These are phyloP conservation scores for Cladosporium sp. DNA, from an alignment of 2,329 filamentous ascomycete species.

Conservation along the genomic window DNA sequence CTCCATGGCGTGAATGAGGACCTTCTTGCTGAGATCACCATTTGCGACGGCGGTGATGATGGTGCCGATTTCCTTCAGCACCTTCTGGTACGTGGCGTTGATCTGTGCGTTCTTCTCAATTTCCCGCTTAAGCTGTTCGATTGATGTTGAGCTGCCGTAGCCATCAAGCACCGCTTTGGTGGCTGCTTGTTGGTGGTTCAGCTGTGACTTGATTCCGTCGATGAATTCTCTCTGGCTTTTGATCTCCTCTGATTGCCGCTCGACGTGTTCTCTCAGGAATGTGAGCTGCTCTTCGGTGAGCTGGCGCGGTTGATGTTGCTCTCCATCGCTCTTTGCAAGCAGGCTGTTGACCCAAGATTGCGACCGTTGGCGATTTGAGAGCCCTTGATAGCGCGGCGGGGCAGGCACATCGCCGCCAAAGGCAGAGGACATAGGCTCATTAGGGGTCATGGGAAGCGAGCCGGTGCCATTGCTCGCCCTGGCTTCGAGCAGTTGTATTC, in stretches of 20 bases:
- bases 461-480: slow-evolving; percentile 50
- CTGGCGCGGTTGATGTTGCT: slow-evolving; percentile 43
- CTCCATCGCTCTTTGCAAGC: slow-evolving; percentile 47
- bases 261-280: slow-evolving; percentile 83
- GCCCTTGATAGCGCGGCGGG: slow-evolving; percentile 22
- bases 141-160: slow-evolving; percentile 81
- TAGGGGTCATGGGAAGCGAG: slow-evolving; percentile 73
- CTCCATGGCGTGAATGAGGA: slow-evolving; percentile 90
- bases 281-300: slow-evolving; percentile 79
- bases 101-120: slow-evolving; percentile 96
- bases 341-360: slow-evolving; percentile 48
- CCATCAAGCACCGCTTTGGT: slow-evolving; percentile 77
- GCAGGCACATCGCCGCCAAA: slow-evolving; percentile 55
- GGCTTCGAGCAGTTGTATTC: slow-evolving; percentile 79
- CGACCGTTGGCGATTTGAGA: slow-evolving; percentile 31
- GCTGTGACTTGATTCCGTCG: slow-evolving; percentile 76
- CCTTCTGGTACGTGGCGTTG: slow-evolving; percentile 98
- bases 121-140: slow-evolving; percentile 85
- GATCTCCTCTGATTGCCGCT: slow-evolving; percentile 89
- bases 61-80: slow-evolving; percentile 90
- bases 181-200: slow-evolving; percentile 78
- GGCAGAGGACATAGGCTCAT: slow-evolving; percentile 56
- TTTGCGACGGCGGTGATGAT: slow-evolving; percentile 95
- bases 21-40: slow-evolving; percentile 94
- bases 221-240: slow-evolving; percentile 83